These are phyloP conservation scores for Geotrichum australiense DNA, from an alignment of 1,139 yeast genomes.

Conservation along the genomic window DNA sequence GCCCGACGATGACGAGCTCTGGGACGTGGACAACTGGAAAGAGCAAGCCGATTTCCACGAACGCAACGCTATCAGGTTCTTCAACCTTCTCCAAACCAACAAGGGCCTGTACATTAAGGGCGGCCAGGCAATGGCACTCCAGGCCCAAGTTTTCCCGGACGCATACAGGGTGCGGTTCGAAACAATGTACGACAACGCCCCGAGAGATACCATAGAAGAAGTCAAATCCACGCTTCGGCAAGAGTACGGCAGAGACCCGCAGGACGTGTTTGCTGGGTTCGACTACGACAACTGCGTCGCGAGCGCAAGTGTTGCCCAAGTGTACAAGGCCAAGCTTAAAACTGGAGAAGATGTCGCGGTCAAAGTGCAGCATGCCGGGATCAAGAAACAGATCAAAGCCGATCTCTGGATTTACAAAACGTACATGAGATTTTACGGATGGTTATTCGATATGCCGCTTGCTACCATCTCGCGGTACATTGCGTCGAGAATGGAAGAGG, in stretches of 20 bases:
- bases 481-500: slow-evolving; percentile 50
- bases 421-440: slow-evolving; percentile 49
- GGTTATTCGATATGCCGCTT: slow-evolving; percentile 58
- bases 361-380: slow-evolving; percentile 60
- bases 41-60: slow-evolving; percentile 44
- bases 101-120: slow-evolving; percentile 70
- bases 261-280: slow-evolving; percentile 39
- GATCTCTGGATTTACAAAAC: slow-evolving; percentile 53
- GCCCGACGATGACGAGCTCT: slow-evolving; percentile 33
- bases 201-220: slow-evolving; percentile 54
- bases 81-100: slow-evolving; percentile 47
- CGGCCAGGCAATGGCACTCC: slow-evolving; percentile 72
- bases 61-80: slow-evolving; percentile 49
- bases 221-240: slow-evolving; percentile 42
- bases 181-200: slow-evolving; percentile 62
- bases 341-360: slow-evolving; percentile 57
- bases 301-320: slow-evolving; percentile 71
- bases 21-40: slow-evolving; percentile 26
- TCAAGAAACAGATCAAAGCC: slow-evolving; percentile 48
- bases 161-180: slow-evolving; percentile 52
- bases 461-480: slow-evolving; percentile 51
- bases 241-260: slow-evolving; percentile 45
- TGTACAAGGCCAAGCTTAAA: slow-evolving; percentile 49
- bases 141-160: slow-evolving; percentile 58
- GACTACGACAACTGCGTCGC: slow-evolving; percentile 55